Evolutionary conservation across 2,329 filamentous ascomycete species (phyloP), one percentile per base, ranked within the genome.

Genomic region (Bisporella sp.): DNA sequence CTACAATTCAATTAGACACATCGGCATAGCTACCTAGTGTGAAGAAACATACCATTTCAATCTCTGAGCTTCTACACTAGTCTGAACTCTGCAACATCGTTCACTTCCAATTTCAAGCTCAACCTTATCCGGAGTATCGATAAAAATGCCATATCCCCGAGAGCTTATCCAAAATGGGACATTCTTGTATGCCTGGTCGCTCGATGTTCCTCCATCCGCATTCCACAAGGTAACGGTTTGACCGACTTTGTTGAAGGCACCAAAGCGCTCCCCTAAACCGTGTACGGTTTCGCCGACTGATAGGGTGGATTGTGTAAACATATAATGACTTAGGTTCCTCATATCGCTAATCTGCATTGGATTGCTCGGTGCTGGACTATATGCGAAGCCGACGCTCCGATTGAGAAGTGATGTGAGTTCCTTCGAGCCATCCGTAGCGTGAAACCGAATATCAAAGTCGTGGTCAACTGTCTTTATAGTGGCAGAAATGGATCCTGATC

Each of bases 101-200:
- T 89, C 86, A 56, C 82, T 87, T 3, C 86, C 85, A 52, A 90
- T 75, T 64, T 89, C 86, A 7, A 89, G 71, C 50, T 87, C 85
- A 5, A 89, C 79, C 43, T 76, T 77, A 28, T 84, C 84, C 0
- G 84, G 75, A 5, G 81, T 79, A 62, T 89, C 85, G 52, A 90
- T 79, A 62, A 90, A 89, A 32, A 90, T 73, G 21, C 87, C 87
- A 63, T 90, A 91, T 0, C 86, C 86, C n/a, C 77, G 74, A 9
- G 80, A 86, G 61, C 79, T 85, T 57, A 87, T 69, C 76, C 80
- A 87, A 65, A 87, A 85, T 0, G 80, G 78, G 2, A 87, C 68
- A 61, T 87, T 87, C 69, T 87, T 87, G 68, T 87, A 87, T 1
- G 82, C 82, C 63, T 86, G 83, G 49, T 86, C 82, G 56, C 78